These are phyloP conservation scores for Verticillium albo-atrum DNA, from an alignment of 2,329 filamentous ascomycete species.

Conservation along the genomic window DNA sequence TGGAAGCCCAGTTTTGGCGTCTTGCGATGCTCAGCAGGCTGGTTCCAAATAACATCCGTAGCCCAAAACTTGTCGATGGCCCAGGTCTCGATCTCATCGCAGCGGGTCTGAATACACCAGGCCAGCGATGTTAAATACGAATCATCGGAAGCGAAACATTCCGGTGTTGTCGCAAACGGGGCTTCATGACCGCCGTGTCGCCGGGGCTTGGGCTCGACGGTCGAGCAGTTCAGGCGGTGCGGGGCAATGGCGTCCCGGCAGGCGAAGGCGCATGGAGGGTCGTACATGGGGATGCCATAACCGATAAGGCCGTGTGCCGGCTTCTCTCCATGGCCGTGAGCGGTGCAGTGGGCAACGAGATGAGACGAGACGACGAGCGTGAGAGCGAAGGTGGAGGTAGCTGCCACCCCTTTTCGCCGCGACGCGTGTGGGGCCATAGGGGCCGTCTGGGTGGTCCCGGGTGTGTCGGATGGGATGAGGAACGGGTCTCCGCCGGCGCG, in stretches of 20 bases:
- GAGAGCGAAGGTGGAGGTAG: neutral
- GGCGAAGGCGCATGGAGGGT: conserved; percentile 22
- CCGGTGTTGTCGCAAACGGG: conserved; percentile 11
- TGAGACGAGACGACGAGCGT: neutral
- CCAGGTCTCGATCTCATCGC: conserved; percentile 9
- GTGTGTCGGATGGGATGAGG: neutral
- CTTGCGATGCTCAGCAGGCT: neutral
- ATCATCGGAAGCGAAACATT: conserved; percentile 19
- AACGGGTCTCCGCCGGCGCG: neutral
- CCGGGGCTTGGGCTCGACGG: neutral
- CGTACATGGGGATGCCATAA: conserved; percentile 8
- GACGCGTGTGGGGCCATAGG: neutral
- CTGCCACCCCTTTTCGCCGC: neutral
- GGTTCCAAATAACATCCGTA: neutral
- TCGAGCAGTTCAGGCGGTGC: conserved; percentile 17
- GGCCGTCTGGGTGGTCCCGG: neutral
- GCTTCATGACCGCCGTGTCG: conserved; percentile 8
- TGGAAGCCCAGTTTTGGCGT: neutral
- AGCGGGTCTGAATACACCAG: conserved; percentile 21
- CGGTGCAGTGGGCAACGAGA: neutral
- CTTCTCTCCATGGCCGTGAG: neutral
- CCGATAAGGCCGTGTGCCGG: conserved; percentile 9
- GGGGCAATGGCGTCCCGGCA: conserved; percentile 17
- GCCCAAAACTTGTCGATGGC: conserved; percentile 6
- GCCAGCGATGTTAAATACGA: conserved; percentile 19